These are phyloP conservation scores for Scalesia atractyloides DNA, from an alignment of 129 eudicot genomes.

Conservation along the genomic window DNA sequence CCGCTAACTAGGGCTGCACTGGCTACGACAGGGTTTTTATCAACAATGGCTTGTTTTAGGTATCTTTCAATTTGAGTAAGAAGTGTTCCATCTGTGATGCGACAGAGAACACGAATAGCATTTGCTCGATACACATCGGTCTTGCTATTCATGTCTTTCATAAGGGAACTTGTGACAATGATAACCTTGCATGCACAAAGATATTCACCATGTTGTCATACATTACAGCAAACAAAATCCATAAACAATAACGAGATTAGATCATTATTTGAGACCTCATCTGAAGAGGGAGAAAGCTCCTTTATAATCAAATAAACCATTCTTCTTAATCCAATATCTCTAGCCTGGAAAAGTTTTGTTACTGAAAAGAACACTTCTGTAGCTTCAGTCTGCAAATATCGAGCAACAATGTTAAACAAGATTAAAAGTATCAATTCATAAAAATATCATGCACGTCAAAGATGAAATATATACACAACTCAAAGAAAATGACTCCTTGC, in stretches of 20 bases:
- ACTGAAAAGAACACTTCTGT: constrained; percentile 85
- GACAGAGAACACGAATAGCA: constrained; percentile 90
- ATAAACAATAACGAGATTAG: background rate
- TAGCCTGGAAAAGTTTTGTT: constrained; percentile 81
- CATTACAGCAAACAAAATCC: constrained; percentile 5
- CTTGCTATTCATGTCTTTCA: constrained; percentile 97
- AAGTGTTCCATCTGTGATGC: constrained; percentile 84
- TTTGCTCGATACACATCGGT: constrained; percentile 94
- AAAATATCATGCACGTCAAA: background rate
- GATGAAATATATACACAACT: background rate
- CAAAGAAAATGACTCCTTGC: background rate
- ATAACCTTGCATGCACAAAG: constrained; percentile 54
- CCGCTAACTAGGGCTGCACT: constrained; percentile 96
- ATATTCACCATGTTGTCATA: constrained; percentile 21
- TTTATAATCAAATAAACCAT: constrained; percentile 89
- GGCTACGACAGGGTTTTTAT: constrained; percentile 91
- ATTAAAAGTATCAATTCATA: background rate
- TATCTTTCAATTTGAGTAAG: constrained; percentile 94
- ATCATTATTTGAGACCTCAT: constrained; percentile 55
- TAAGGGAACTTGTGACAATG: constrained; percentile 90
- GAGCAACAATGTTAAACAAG: constrained; percentile 19
- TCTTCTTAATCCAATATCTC: constrained; percentile 76
- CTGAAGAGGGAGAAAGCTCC: constrained; percentile 86
- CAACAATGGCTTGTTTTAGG: constrained; percentile 87
- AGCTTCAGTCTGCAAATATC: constrained; percentile 66